Evolutionary conservation across 805 yeast species (phyloP).

Genomic region (Candida piceae): DNA sequence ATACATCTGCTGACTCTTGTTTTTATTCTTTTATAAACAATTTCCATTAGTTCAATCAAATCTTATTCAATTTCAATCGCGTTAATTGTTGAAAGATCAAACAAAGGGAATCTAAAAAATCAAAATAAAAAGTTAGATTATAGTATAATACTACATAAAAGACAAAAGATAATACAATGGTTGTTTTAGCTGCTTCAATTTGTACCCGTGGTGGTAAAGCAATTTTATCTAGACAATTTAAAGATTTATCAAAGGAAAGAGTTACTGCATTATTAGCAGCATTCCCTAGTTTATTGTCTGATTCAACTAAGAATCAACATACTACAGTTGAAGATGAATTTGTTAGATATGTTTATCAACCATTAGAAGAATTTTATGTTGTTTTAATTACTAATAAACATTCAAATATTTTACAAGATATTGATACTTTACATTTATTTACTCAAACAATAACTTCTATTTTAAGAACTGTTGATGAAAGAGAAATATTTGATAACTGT

Average conservation of each 20-base stretch:
- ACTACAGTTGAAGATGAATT: conserved; percentile 91
- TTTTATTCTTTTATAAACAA: too few relatives aligned
- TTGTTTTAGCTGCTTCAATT: conserved; percentile 87
- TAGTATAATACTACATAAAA: too few relatives aligned
- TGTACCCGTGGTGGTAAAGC: conserved; percentile 93
- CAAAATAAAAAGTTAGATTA: too few relatives aligned
- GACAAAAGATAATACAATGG: conserved; percentile 41
- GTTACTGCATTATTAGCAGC: conserved; percentile 81
- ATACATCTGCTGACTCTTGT: too few relatives aligned
- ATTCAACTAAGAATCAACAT: conserved; percentile 68
- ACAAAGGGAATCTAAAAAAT: too few relatives aligned
- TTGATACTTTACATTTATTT: conserved; percentile 83
- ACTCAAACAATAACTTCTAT: conserved; percentile 75
- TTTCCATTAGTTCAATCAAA: too few relatives aligned
- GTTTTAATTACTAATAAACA: conserved; percentile 86
- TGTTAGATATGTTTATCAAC: conserved; percentile 92
- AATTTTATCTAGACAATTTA: conserved; percentile 85
- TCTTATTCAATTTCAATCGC: too few relatives aligned
- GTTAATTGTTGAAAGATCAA: too few relatives aligned
- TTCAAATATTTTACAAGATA: conserved; percentile 90
- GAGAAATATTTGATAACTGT: conserved; percentile 76
- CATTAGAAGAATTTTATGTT: conserved; percentile 88
- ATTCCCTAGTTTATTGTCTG: conserved; percentile 74
- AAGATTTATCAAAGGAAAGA: conserved; percentile 76
- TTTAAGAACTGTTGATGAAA: conserved; percentile 69